phyloP scores from a whole-genome alignment of 208 protist species.

The Leishmania tropica region DNA sequence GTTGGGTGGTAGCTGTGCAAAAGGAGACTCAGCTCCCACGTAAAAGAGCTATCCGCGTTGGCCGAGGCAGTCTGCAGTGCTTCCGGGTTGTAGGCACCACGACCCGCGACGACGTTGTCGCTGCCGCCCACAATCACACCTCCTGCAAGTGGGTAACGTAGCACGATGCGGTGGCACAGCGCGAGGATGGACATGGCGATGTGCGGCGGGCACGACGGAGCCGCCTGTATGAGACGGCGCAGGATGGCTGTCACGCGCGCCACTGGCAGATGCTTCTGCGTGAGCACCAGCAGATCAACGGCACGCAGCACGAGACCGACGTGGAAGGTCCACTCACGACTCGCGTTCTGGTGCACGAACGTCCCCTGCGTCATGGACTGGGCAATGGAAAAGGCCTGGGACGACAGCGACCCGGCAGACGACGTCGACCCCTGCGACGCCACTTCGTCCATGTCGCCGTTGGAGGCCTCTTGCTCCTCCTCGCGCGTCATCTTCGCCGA shows the following conservation, averaged over 20 bases:
- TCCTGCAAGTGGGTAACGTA: slow-evolving; percentile 81
- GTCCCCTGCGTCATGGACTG: slow-evolving; percentile 85
- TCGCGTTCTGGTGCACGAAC: slow-evolving; percentile 83
- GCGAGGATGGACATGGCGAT: slow-evolving; percentile 79
- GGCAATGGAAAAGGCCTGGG: slow-evolving; percentile 90
- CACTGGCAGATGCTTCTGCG: slow-evolving; percentile 89
- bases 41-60: slow-evolving; percentile 91
- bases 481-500: slow-evolving; percentile 71
- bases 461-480: slow-evolving; percentile 29
- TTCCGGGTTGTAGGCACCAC: slow-evolving; percentile 84
- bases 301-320: slow-evolving; percentile 87
- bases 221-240: slow-evolving; percentile 72
- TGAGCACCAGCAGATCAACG: slow-evolving; percentile 89
- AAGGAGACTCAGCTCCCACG: slow-evolving; percentile 83
- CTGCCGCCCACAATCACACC: slow-evolving; percentile 88
- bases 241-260: slow-evolving; percentile 86
- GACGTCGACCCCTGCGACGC: slow-evolving; percentile 83
- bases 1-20: slow-evolving; percentile 88
- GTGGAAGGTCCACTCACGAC: slow-evolving; percentile 89
- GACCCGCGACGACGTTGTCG: slow-evolving; percentile 88
- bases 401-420: slow-evolving; percentile 89
- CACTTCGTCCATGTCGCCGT: slow-evolving; percentile 62
- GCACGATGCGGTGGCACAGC: slow-evolving; percentile 78
- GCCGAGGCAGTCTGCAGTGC: slow-evolving; percentile 79
- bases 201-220: slow-evolving; percentile 81